phyloP scores from a whole-genome alignment of 345 rosid species.

The Salix suchowensis region DNA sequence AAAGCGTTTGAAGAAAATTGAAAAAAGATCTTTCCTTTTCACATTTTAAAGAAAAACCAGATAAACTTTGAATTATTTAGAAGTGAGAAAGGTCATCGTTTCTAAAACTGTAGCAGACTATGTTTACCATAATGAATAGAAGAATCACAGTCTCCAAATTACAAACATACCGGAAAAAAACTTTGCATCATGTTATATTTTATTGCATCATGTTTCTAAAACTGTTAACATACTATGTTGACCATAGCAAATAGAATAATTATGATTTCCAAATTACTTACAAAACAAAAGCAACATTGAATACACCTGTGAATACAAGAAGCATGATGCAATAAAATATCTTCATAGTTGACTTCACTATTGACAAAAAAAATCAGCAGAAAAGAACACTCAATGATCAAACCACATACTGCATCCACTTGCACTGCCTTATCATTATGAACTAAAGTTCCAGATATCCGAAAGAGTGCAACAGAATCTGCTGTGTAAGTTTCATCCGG shows the following conservation, averaged over 20 bases:
- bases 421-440: conserved; percentile 75
- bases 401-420: conserved; percentile 67
- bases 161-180: too few relatives aligned
- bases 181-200: too few relatives aligned
- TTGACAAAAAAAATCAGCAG: background rate
- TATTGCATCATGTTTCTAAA: too few relatives aligned
- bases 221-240: too few relatives aligned
- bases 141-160: background rate
- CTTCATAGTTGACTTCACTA: background rate
- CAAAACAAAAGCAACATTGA: background rate
- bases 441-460: conserved; percentile 68
- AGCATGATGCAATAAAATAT: background rate
- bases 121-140: background rate
- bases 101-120: background rate
- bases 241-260: background rate
- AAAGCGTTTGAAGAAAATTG: background rate
- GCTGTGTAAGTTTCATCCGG: conserved; percentile 63
- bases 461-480: conserved; percentile 74
- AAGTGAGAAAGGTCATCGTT: background rate
- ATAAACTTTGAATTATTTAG: background rate
- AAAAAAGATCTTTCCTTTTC: background rate
- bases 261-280: background rate
- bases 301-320: background rate
- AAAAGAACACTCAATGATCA: conserved; percentile 13
- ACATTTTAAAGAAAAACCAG: background rate